Conservation (phyloP, 208 protist genomes). For the Acanthamoeba castellanii region DNA sequence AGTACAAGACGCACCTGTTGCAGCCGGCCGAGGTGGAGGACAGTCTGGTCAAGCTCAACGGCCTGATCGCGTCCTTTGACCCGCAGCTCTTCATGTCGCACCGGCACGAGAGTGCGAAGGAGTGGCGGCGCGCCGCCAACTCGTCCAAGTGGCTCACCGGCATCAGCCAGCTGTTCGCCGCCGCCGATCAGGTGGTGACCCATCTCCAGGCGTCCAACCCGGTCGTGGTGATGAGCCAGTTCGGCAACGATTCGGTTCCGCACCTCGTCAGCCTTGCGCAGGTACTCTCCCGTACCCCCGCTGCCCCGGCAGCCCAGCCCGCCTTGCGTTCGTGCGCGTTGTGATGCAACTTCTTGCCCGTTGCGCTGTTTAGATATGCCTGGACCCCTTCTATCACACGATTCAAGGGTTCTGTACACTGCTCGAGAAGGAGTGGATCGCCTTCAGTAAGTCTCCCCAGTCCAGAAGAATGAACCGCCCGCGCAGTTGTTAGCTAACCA, state of each 20-base stretch:
- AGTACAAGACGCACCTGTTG: too few species aligned
- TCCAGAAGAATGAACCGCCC: not conserved
- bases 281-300: too few species aligned
- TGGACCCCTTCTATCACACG: conserved; percentile 95
- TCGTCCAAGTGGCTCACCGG: not conserved
- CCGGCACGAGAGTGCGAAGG: not conserved
- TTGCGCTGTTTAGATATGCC: conserved; percentile 17
- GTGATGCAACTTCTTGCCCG: too few species aligned
- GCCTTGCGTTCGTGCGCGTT: too few species aligned
- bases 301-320: too few species aligned
- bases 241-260: not conserved
- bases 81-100: not conserved
- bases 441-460: conserved; percentile 84
- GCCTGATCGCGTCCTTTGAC: not conserved
- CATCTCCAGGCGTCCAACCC: not conserved
- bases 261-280: not conserved
- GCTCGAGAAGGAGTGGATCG: conserved; percentile 94
- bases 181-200: not conserved
- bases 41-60: not conserved
- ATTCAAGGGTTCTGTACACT: conserved; percentile 93
- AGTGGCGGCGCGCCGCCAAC: not conserved
- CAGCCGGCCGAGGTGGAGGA: not conserved
- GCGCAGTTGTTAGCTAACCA: not conserved
- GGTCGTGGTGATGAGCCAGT: not conserved
- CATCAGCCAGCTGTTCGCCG: not conserved